Conservation (phyloP, 73 alveolate genomes). For the Uronychia setigera region DNA sequence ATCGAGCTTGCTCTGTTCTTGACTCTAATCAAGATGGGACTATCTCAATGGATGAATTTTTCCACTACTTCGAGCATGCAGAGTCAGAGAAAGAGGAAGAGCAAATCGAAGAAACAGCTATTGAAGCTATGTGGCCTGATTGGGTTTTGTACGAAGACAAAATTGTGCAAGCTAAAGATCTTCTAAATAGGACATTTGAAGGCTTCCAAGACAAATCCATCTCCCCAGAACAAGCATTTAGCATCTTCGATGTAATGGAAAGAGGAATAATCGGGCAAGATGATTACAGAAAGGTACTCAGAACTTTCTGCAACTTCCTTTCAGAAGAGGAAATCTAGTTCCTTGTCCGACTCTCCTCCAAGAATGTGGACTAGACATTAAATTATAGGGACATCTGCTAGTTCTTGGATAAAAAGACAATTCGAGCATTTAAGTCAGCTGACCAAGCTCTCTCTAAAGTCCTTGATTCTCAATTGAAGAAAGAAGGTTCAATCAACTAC, state of each 20-base stretch:
- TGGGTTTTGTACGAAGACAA: slow-evolving; percentile 30
- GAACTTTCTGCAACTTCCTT: slow-evolving; percentile 30
- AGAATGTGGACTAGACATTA: slow-evolving; percentile 28
- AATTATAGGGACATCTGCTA: slow-evolving; percentile 47
- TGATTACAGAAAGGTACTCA: slow-evolving; percentile 32
- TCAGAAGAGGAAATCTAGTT: slow-evolving; percentile 18
- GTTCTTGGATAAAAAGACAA: slow-evolving; percentile 33
- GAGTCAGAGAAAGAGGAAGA: not conserved
- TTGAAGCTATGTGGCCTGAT: slow-evolving; percentile 51
- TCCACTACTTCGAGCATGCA: slow-evolving; percentile 36
- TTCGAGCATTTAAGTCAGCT: slow-evolving; percentile 27
- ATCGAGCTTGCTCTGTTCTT: slow-evolving; percentile 27
- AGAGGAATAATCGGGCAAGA: slow-evolving; percentile 22
- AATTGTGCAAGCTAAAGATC: slow-evolving; percentile 28
- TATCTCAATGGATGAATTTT: slow-evolving; percentile 50
- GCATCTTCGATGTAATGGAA: slow-evolving; percentile 33
- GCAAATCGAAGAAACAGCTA: slow-evolving; percentile 36
- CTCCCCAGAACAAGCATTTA: slow-evolving; percentile 46
- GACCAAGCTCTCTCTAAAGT: not conserved
- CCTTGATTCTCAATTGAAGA: slow-evolving; percentile 10
- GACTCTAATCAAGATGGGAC: slow-evolving; percentile 56
- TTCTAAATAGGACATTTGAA: slow-evolving; percentile 20
- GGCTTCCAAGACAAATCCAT: slow-evolving; percentile 13
- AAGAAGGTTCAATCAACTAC: slow-evolving; percentile 46
- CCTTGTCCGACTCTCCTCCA: slow-evolving; percentile 19